Evolutionary conservation across 148 eudicot species (phyloP), one percentile per base, ranked within the genome.

Genomic region (Persicaria tinctoria): DNA sequence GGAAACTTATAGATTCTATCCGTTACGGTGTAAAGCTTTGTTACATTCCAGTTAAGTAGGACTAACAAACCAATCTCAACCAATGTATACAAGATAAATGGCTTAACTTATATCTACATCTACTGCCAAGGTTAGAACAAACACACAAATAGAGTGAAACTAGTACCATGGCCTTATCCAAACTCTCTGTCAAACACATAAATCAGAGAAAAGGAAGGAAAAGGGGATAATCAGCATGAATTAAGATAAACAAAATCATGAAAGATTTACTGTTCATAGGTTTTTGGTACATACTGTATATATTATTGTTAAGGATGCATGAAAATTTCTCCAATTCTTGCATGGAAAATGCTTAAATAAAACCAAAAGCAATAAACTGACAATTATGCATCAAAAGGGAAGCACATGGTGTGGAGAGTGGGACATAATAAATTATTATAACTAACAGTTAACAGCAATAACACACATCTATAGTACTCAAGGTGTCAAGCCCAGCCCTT

Each of bases 371-470:
- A 63, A 9, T 63, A 63, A 63, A 13, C n/a, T 63, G 68, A 66
- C 13, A 66, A 66, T 41, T 44, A 66, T 66, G 47, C 70, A 32
- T n/a, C 70, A 66, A 66, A 66, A 66, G 18, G 70, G 14, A 63
- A 64, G 63, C 63, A 64, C 53, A 50, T 50, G 53, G 9, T 50
- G 53, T 50, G 53, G 53, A 50, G 53, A 8, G 53, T 50, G 53
- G 53, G 53, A 12, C 53, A 50, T 50, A 50, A 50, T 50, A 8
- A 50, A 50, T 8, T 50, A 50, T 8, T 12, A 50, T 50, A 12
- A 50, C 53, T 12, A 8, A 50, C 53, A 32, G 41, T 12, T 8
- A 50, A 50, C 53, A 23, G 27, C 53, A 50, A 50, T 8, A 50
- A 1, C 70, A 64, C 45, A 64, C 12, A 38, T 64, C n/a, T 38